These are phyloP conservation scores for Westerdykella sp. DNA, from an alignment of 2,329 filamentous ascomycete genomes.

Conservation along the genomic window DNA sequence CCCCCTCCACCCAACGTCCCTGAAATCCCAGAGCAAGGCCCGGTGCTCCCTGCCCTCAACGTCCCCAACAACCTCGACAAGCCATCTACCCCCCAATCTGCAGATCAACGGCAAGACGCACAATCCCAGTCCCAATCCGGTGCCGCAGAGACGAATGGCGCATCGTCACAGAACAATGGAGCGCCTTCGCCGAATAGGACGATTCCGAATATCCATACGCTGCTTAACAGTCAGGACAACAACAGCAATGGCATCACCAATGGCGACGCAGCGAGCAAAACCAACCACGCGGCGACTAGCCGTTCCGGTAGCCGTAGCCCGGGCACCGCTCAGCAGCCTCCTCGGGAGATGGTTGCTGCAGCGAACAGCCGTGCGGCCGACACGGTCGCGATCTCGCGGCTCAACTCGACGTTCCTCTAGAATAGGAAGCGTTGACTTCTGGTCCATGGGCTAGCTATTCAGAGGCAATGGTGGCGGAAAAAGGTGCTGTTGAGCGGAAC, in stretches of 20 bases:
- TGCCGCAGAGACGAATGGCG: slow-evolving; percentile 30
- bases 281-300: slow-evolving; percentile 9
- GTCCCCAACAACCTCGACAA: slow-evolving; percentile 16
- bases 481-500: no score
- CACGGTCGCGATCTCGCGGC: neutral
- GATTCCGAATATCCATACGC: slow-evolving; percentile 48
- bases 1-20: slow-evolving; percentile 34
- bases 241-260: slow-evolving; percentile 19
- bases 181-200: slow-evolving; percentile 29
- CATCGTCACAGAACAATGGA: slow-evolving; percentile 11
- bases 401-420: slow-evolving; percentile 1
- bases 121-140: slow-evolving; percentile 26
- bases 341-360: slow-evolving; percentile 18
- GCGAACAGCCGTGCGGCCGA: neutral
- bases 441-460: no score
- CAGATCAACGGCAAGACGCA: slow-evolving; percentile 38
- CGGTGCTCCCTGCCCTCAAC: slow-evolving; percentile 33
- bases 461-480: no score
- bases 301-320: slow-evolving; percentile 41
- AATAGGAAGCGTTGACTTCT: neutral
- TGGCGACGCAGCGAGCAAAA: neutral
- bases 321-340: slow-evolving; percentile 24
- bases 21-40: slow-evolving; percentile 30
- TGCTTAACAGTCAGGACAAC: slow-evolving; percentile 5
- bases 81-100: slow-evolving; percentile 19